Percentiles rank a stretch among this genome's conserved stretches.
Conservation (phyloP, 169 alveolate species). For the Plasmodium vinckei region DNA sequence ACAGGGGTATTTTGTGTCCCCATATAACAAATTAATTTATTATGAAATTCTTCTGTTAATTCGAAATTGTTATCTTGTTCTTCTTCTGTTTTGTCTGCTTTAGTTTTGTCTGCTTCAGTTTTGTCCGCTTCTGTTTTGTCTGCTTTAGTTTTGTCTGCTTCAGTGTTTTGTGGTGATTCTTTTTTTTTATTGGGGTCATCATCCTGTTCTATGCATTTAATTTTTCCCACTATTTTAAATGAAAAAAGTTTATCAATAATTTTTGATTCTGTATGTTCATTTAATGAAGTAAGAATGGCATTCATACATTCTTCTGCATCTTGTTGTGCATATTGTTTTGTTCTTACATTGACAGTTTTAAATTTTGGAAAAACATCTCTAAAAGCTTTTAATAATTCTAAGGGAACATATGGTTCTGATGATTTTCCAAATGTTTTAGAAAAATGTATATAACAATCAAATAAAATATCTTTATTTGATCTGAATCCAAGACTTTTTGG, state of each 20-base stretch:
- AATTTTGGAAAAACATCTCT: slow-evolving; percentile 71
- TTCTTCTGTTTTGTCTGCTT: no score
- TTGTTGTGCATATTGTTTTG: slow-evolving; percentile 77
- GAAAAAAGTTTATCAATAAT: slow-evolving; percentile 58
- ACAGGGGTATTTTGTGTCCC: slow-evolving; percentile 92
- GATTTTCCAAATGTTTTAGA: slow-evolving; percentile 77
- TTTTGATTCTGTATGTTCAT: slow-evolving; percentile 54
- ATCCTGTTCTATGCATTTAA: slow-evolving; percentile 26
- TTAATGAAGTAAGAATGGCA: slow-evolving; percentile 82
- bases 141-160: no score
- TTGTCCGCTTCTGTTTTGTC: no score
- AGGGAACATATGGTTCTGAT: slow-evolving; percentile 72
- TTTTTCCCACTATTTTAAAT: slow-evolving; percentile 31
- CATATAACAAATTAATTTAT: slow-evolving; percentile 83
- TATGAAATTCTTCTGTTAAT: slow-evolving; percentile 54
- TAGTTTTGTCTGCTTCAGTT: no score
- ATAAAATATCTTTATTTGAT: slow-evolving; percentile 60
- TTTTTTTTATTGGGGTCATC: neutral
- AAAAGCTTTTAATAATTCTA: slow-evolving; percentile 58
- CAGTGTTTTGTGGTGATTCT: no score
- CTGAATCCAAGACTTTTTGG: slow-evolving; percentile 29
- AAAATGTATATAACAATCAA: slow-evolving; percentile 79
- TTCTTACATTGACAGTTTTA: slow-evolving; percentile 58
- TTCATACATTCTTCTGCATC: slow-evolving; percentile 86
- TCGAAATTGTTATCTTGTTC: neutral